These are phyloP conservation scores for Selaginella moellendorffii DNA, from an alignment of 75 land plant species.

Conservation along the genomic window DNA sequence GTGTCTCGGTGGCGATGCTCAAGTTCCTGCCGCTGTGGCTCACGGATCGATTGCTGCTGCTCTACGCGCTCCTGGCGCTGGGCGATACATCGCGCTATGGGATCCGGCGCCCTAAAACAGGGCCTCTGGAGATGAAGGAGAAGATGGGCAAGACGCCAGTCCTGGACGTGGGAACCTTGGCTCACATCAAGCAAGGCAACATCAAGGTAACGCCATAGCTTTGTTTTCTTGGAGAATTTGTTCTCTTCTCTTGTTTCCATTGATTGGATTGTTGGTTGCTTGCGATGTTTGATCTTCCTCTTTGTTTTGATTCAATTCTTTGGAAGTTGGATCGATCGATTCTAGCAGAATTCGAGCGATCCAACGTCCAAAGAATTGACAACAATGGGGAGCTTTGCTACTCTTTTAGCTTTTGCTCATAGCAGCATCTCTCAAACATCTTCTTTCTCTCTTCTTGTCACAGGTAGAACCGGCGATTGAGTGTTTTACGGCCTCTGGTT, in stretches of 20 bases:
- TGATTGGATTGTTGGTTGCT: too few species aligned
- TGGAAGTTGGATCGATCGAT: too few species aligned
- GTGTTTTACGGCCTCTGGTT: slow-evolving; percentile 22
- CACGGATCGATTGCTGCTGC: slow-evolving; percentile 39
- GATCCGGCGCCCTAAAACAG: slow-evolving; percentile 23
- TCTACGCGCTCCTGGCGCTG: slow-evolving; percentile 14
- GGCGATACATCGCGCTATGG: slow-evolving; percentile 33
- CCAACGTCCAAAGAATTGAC: too few species aligned
- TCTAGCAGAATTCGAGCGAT: too few species aligned
- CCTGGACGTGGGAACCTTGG: slow-evolving; percentile 43
- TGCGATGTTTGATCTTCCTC: too few species aligned
- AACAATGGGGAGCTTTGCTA: too few species aligned
- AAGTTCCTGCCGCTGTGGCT: slow-evolving; percentile 40
- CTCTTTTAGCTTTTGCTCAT: too few species aligned
- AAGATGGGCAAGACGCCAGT: slow-evolving; percentile 28
- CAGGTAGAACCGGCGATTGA: slow-evolving; percentile 50
- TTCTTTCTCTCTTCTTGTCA: too few species aligned
- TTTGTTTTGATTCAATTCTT: too few species aligned
- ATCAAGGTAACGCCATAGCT: slow-evolving; percentile 48
- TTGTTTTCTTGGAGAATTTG: too few species aligned
- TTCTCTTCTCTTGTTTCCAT: too few species aligned
- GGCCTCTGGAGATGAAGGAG: slow-evolving; percentile 33
- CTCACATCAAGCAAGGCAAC: slow-evolving; percentile 29
- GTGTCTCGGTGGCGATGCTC: slow-evolving; percentile 39
- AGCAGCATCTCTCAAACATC: too few species aligned